Evolutionary conservation across 1,284 basidiomycete genomes (phyloP).

Genomic region (Sutorius eximius): DNA sequence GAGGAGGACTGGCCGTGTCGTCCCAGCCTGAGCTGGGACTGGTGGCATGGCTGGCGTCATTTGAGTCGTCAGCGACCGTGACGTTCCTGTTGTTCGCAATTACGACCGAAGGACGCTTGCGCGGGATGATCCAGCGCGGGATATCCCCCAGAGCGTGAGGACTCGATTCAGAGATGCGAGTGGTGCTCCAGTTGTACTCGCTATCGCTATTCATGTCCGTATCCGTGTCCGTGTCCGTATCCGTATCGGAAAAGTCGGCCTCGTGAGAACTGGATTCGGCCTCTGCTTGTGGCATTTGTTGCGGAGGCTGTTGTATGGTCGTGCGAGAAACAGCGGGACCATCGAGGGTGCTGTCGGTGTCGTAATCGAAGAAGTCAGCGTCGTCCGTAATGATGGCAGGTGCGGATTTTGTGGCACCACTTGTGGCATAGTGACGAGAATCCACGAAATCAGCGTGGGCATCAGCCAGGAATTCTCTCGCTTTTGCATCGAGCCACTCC

Average conservation of each 20-base stretch:
- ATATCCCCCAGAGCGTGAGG: conserved; percentile 7
- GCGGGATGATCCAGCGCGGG: conserved; percentile 23
- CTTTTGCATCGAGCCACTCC: conserved; percentile 23
- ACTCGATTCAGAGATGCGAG: conserved; percentile 6
- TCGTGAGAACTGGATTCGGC: conserved; percentile 8
- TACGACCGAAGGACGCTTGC: conserved; percentile 24
- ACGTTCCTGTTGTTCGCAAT: neutral
- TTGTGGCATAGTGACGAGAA: neutral
- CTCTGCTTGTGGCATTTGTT: neutral
- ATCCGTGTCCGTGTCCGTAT: conserved; percentile 20
- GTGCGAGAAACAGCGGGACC: neutral
- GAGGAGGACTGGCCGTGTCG: neutral
- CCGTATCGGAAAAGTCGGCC: conserved; percentile 15
- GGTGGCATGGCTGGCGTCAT: neutral
- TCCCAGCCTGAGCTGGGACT: neutral
- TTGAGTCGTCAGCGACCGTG: neutral
- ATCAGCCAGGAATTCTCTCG: conserved; percentile 18
- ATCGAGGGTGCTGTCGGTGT: conserved; percentile 19
- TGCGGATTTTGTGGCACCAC: neutral
- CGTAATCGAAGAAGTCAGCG: conserved; percentile 18
- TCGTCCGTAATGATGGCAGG: neutral
- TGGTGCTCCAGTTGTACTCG: conserved; percentile 13
- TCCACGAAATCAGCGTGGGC: conserved; percentile 16
- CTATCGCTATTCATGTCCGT: conserved; percentile 13
- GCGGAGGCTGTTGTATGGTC: neutral